Base-by-base conservation (phyloP, 2,329 filamentous ascomycete genomes). In the Calonectria montana region DNA sequence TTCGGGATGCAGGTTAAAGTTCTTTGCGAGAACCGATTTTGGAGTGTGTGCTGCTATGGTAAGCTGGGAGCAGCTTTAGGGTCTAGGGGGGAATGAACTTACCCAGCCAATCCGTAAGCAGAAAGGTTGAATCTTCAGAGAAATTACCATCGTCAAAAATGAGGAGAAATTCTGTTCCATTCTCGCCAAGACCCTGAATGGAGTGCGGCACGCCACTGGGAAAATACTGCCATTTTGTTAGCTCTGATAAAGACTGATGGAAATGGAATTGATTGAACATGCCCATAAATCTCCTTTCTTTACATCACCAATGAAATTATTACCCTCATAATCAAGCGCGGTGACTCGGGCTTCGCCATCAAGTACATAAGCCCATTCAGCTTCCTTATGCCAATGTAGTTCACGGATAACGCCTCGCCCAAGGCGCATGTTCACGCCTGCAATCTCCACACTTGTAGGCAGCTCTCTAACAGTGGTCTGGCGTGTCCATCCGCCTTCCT, bases 361-460 rank as follows among this genome's bases (percentile, higher is more conserved):
- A 1, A 95, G 88, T 2, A 95, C 91, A 74, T 93, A 94, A 0
- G 92, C 92, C 93, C 93, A 95, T 80, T 95, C 93, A 37, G 92
- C 93, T 80, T 94, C 92, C 77, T 93, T 94, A 85, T 95, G 93
- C 93, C 93, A 95, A 80, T 95, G 93, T 9, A 95, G 86, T 81
- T 95, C 93, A 35, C 93, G 91, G 76, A 94, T 94, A 35, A 92
- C 93, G 41, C 92, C 92, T 73, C 90, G 84, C 41, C 92, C 93
- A 2, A 95, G 89, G 12, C 93, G 89, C 93, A 95, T 95, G 81
- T 95, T 94, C 66, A 95, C 93, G 45, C 91, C 91, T 2, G 93
- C 93, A 50, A 95, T 88, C 79, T 94, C 92, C n/a, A 90, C 87
- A 76, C 91, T 93, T 6, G 88, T 88, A 31, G 89, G 87, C 2